Evolutionary conservation across 345 rosid genomes (phyloP).

Genomic region (Hirschfeldia incana): DNA sequence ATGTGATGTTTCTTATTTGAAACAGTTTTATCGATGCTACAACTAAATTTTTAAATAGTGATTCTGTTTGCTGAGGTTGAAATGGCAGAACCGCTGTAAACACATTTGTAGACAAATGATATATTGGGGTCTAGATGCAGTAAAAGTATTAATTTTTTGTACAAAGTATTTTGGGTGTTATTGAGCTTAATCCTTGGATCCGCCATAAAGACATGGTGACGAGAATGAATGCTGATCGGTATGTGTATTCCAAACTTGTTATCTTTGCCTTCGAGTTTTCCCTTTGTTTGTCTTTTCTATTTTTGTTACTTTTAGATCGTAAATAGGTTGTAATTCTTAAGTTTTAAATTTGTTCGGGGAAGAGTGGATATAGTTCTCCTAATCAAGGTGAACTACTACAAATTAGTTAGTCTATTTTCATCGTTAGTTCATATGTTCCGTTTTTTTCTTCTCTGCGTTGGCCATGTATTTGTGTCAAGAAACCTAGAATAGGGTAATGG

Average conservation of each 20-base stretch:
- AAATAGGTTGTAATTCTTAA: not conserved
- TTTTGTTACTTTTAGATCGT: not conserved
- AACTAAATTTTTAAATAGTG: conserved; percentile 34
- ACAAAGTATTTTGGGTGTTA: not conserved
- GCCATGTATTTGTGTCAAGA: not conserved
- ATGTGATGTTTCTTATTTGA: conserved; percentile 35
- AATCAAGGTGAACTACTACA: not conserved
- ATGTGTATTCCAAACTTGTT: not conserved
- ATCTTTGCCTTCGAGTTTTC: not conserved
- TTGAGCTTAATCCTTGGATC: not conserved
- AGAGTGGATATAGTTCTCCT: not conserved
- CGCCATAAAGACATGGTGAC: not conserved
- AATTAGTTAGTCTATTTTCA: not conserved
- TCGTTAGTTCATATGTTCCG: not conserved
- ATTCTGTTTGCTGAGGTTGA: conserved; percentile 35
- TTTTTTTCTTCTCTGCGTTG: not conserved
- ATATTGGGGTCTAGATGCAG: not conserved
- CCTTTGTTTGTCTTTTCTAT: not conserved
- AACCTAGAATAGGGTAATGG: too few relatives aligned
- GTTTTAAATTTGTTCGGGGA: not conserved
- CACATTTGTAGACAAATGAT: not conserved
- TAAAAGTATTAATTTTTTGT: not conserved
- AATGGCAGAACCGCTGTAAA: conserved; percentile 25
- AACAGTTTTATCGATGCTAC: conserved; percentile 31
- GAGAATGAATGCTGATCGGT: not conserved